Evolutionary conservation across 345 rosid species (phyloP).

Genomic region (Dipteronia sinensis): DNA sequence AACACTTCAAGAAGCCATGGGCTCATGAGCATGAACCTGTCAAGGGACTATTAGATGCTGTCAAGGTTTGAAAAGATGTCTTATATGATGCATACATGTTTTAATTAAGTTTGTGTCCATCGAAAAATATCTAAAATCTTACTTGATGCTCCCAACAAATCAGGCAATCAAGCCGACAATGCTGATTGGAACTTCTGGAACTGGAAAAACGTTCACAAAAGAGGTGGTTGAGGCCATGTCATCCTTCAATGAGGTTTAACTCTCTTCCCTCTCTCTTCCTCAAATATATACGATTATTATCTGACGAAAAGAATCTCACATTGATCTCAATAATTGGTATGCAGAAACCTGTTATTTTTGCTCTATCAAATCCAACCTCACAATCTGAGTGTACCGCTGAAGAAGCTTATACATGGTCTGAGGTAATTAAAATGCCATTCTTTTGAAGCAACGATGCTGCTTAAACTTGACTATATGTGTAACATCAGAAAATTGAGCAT

Average conservation of each 20-base stretch:
- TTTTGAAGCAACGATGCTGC: not conserved
- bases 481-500: not conserved
- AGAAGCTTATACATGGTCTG: slow-evolving; percentile 91
- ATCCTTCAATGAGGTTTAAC: slow-evolving; percentile 64
- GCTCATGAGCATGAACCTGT: slow-evolving; percentile 86
- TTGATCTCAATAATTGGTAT: slow-evolving; percentile 22
- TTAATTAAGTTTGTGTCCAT: not conserved
- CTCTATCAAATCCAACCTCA: slow-evolving; percentile 95
- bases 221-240: slow-evolving; percentile 93
- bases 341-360: slow-evolving; percentile 91
- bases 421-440: slow-evolving; percentile 42
- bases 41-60: slow-evolving; percentile 67
- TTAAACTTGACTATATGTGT: not conserved
- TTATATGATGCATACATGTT: not conserved
- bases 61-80: slow-evolving; percentile 53
- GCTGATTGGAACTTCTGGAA: slow-evolving; percentile 93
- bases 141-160: slow-evolving; percentile 12
- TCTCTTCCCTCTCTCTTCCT: slow-evolving; percentile 20
- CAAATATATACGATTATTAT: not conserved
- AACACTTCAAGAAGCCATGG: slow-evolving; percentile 96
- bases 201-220: slow-evolving; percentile 87
- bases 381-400: slow-evolving; percentile 97
- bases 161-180: slow-evolving; percentile 92
- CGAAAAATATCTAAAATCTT: not conserved
- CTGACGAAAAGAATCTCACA: slow-evolving; percentile 12